Base-by-base conservation (phyloP, 192 early-diverging fungal species). In the Linnemannia schmuckeri region DNA sequence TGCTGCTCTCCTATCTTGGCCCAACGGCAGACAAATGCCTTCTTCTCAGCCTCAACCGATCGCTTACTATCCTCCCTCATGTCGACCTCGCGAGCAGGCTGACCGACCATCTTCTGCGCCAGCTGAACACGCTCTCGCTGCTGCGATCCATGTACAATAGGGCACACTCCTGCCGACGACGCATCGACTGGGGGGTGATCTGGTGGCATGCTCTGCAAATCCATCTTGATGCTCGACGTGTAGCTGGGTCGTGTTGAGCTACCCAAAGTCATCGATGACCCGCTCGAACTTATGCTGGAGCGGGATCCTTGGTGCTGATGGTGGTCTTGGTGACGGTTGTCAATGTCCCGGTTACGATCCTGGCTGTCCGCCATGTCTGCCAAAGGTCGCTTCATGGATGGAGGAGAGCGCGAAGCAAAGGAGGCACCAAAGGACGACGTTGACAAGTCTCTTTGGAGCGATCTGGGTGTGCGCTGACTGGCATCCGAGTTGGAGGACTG, bases 341-440 rank as follows among this genome's bases (percentile, higher is more conserved):
- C 85, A 75, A 87, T 87, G 33, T 87, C 85, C 24, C 85, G 75
- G 24, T 81, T 87, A 40, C 79, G 63, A 35, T 87, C 85, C 71
- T 87, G 85, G 47, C 79, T 87, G 35, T 87, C 85, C 7, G 85
- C 85, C 79, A 87, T 87, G 37, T 87, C 85, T 41, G 79, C 85
- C 72, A 87, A 38, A 1, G 85, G 78, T 70, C 85, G 55, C 69
- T 87, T 87, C 85, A 87, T 87, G 0, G 79, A 87, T 18, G 85
- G 79, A 22, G 85, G 80, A 5, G 85, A 87, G 6, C 63, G 75
- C n/a, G 85, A 77, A 20, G 47, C 85, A 71, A 87, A 87, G 2
- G 85, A 87, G 15, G 85, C 80, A 30, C 85, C 85, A 63, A 87
- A 75, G 2, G 85, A 77, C 4, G 85, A 87, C 0, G 85, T 81